Evolutionary conservation across 805 yeast genomes (phyloP).

Genomic region (Yarrowia porcina): DNA sequence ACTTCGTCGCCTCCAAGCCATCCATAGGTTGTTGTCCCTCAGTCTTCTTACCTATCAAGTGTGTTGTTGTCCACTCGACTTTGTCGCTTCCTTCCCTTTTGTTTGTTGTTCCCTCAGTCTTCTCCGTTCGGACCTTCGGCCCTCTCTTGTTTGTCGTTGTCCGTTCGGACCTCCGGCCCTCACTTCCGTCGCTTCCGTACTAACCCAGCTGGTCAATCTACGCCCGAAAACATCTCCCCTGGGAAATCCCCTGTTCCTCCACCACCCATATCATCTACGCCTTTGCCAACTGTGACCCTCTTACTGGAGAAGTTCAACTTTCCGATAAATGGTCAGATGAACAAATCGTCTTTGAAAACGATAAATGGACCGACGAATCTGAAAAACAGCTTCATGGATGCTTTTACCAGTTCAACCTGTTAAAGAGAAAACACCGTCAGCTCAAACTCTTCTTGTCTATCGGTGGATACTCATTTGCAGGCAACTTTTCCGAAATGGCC

Average conservation of each 20-base stretch:
- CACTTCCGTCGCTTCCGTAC: background rate
- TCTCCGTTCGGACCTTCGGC: no score
- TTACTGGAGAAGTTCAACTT: constrained; percentile 51
- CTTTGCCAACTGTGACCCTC: constrained; percentile 57
- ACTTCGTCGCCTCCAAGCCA: no score
- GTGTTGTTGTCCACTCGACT: no score
- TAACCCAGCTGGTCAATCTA: constrained; percentile 59
- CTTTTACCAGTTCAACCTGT: constrained; percentile 47
- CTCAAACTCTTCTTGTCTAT: constrained; percentile 66
- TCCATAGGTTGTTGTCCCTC: no score
- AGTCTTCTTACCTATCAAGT: no score
- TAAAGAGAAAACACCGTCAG: constrained; percentile 45
- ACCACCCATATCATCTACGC: constrained; percentile 76
- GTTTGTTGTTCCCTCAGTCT: no score
- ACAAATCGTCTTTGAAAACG: constrained; percentile 6
- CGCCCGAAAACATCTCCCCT: constrained; percentile 54
- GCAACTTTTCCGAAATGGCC: constrained; percentile 47
- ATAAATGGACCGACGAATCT: constrained; percentile 16
- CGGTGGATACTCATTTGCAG: constrained; percentile 72
- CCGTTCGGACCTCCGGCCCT: background rate
- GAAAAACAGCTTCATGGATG: constrained; percentile 42
- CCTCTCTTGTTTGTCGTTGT: no score
- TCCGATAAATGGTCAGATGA: constrained; percentile 67
- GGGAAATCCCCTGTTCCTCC: constrained; percentile 54
- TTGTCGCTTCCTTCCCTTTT: no score